A percentile compares a stretch with the other conserved stretches of the same genome.
These are phyloP conservation scores for Pythium biforme DNA, from an alignment of 352 stramenopile genomes.

Conservation along the genomic window DNA sequence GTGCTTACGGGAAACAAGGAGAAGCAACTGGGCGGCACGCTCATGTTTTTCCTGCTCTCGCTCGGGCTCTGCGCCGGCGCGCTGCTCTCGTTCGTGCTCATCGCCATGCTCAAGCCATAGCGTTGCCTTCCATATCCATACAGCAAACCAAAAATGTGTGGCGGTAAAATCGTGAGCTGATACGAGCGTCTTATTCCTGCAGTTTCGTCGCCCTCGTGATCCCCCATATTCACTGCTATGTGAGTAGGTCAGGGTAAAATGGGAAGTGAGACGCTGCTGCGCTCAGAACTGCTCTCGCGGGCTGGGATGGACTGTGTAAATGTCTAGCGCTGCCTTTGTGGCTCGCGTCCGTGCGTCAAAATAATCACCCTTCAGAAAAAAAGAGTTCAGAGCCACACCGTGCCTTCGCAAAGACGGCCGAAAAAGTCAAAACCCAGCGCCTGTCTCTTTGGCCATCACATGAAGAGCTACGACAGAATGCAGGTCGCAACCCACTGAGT, in stretches of 20 bases:
- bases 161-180: background rate
- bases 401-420: background rate
- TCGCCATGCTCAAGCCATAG: conserved; percentile 72
- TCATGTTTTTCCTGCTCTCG: conserved; percentile 85
- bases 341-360: background rate
- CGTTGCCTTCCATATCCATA: background rate
- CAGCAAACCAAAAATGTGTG: no score
- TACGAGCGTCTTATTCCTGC: background rate
- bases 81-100: conserved; percentile 74
- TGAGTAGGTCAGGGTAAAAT: background rate
- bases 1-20: conserved; percentile 51
- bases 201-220: background rate
- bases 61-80: conserved; percentile 67
- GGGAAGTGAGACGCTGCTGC: background rate
- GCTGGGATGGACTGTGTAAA: background rate
- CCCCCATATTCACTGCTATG: no score
- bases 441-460: conserved; percentile 6
- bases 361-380: background rate
- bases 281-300: no score
- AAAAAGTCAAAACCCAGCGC: background rate
- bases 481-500: background rate
- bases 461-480: conserved; percentile 12
- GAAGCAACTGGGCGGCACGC: conserved; percentile 69
- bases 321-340: background rate
- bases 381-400: background rate